phyloP scores from a whole-genome alignment of 2,329 filamentous ascomycete species.

The Exophiala aquamarina region DNA sequence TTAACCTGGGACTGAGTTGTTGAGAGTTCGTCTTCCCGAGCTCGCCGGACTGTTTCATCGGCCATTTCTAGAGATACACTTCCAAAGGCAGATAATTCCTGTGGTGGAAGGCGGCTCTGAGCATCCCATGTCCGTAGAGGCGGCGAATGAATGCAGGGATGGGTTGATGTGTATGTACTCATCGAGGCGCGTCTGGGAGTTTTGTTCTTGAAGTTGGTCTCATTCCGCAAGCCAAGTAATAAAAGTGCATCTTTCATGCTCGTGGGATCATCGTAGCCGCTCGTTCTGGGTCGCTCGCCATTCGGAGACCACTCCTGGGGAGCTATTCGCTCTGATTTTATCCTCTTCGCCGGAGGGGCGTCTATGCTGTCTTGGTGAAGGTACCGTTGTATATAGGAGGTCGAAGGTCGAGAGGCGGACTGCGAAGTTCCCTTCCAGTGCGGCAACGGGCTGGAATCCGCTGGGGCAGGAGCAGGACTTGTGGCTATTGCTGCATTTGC shows the following conservation, averaged over 20 bases:
- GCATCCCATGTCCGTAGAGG: too few species aligned
- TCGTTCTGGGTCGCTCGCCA: slow-evolving; percentile 33
- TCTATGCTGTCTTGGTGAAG: slow-evolving; percentile 31
- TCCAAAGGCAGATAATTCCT: too few species aligned
- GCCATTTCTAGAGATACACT: too few species aligned
- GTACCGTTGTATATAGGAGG: slow-evolving; percentile 32
- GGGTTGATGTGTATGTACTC: too few species aligned
- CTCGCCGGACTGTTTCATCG: too few species aligned
- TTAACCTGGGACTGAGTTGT: too few species aligned
- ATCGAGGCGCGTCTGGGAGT: slow-evolving; percentile 9
- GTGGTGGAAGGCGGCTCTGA: too few species aligned
- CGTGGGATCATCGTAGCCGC: slow-evolving; percentile 30
- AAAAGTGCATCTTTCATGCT: slow-evolving; percentile 47
- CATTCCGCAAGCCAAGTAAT: slow-evolving; percentile 41
- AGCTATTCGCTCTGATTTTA: slow-evolving; percentile 57
- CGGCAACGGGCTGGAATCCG: slow-evolving; percentile 34
- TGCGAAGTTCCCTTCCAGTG: slow-evolving; percentile 25
- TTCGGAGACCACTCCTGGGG: slow-evolving; percentile 38
- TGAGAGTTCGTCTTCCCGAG: too few species aligned
- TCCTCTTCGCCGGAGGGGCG: slow-evolving; percentile 59
- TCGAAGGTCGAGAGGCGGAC: slow-evolving; percentile 30
- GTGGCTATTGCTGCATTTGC: slow-evolving; percentile 52
- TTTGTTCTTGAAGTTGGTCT: slow-evolving; percentile 26
- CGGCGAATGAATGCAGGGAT: too few species aligned
- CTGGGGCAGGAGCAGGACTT: slow-evolving; percentile 46